Base-by-base conservation (phyloP, 805 yeast species). In the Wickerhamiella lipophila region DNA sequence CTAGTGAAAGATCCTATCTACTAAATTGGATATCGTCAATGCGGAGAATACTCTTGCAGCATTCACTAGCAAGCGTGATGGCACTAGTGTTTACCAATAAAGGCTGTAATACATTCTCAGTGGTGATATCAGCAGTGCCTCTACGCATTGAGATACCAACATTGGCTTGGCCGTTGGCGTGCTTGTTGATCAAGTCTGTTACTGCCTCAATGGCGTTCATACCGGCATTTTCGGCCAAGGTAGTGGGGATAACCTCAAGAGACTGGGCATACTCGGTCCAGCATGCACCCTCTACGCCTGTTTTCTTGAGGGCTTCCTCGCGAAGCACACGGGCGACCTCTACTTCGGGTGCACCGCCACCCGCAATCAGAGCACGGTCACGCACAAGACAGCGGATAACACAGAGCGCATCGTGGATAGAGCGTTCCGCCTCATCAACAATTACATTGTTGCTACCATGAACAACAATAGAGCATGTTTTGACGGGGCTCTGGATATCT, bases 321-420 rank as follows among this genome's bases (percentile, higher is more conserved):
- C 75, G 69, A 56, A 87, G 68, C 12, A 76, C 75, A 54, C 89
- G 77, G 9, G 95, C 78, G 6, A 85, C 80, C 70, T 88, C 96
- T 55, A 87, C 78, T 68, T 87, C 96, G 42, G 97, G 95, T 5
- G 98, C 97, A 59, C 97, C 98, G 55, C 98, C 99, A 59, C 99
- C 99, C 12, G 97, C 96, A 68, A 92, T 87, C 62, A 83, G 70
- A 1, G 88, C 95, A 61, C 76, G 81, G 64, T 84, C 86, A 62
- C 86, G 85, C 23, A 87, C 95, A 49, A 86, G 71, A 68, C 95
- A 83, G 64, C 94, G 70, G 54, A 82, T 73, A 49, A 89, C 98
- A 74, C 99, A 92, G 50, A 92, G 74, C 0, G 98, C 97, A 67
- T 92, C 99, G 61, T 92, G 99, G 55, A 92, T 71, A 2, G 97